phyloP scores from a whole-genome alignment of 352 stramenopile genomes.

The Peronospora farinosa region DNA sequence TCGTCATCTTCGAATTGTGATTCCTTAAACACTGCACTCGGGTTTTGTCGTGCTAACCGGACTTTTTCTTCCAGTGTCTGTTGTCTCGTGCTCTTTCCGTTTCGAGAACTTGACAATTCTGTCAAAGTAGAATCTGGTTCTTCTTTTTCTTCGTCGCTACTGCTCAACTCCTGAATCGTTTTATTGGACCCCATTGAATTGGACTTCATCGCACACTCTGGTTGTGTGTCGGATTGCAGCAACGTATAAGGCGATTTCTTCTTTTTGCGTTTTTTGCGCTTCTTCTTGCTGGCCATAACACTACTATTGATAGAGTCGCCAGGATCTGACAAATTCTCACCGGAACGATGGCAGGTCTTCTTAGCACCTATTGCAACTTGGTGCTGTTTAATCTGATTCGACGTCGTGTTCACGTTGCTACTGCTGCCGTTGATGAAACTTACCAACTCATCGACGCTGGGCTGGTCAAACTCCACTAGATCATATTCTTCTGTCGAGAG shows the following conservation, averaged over 20 bases:
- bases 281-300: conserved; percentile 39
- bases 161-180: conserved; percentile 17
- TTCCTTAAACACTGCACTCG: conserved; percentile 72
- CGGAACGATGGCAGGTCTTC: conserved; percentile 24
- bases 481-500: conserved; percentile 73
- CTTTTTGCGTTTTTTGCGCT: conserved; percentile 72
- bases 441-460: conserved; percentile 74
- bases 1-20: conserved; percentile 79
- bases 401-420: conserved; percentile 18
- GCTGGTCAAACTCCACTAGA: conserved; percentile 75
- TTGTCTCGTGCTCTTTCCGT: conserved; percentile 10
- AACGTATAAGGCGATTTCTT: conserved; percentile 42
- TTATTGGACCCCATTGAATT: conserved; percentile 3
- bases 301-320: conserved; percentile 22
- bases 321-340: conserved; percentile 24
- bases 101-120: conserved; percentile 8
- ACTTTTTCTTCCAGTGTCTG: conserved; percentile 56
- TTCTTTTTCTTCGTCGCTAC: conserved; percentile 28
- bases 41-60: conserved; percentile 56
- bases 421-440: conserved; percentile 71
- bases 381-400: conserved; percentile 24
- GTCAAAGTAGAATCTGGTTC: conserved; percentile 7
- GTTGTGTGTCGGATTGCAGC: conserved; percentile 7
- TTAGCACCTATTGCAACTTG: conserved; percentile 19
- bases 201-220: conserved; percentile 5